Conservation (phyloP, 176 grass and related monocot species). For the Aechmea fasciata region DNA sequence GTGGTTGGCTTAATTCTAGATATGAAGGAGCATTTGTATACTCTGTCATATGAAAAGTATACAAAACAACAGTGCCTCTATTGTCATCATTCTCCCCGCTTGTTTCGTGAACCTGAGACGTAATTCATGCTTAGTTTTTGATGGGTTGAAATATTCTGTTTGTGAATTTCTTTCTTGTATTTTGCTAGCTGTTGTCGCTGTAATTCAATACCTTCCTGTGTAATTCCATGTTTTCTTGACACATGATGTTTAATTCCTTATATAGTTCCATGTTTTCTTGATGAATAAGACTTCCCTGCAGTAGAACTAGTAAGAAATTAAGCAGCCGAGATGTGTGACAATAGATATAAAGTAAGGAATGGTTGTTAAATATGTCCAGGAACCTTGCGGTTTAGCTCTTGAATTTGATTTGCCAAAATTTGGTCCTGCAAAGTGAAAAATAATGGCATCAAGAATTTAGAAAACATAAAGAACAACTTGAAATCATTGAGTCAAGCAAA, state of each 20-base stretch:
- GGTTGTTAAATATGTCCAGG: conserved; percentile 6
- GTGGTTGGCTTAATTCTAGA: conserved; percentile 24
- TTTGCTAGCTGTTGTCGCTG: background rate
- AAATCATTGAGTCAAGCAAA: background rate
- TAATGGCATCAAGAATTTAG: conserved; percentile 15
- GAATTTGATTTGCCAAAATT: conserved; percentile 44
- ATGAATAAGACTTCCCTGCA: conserved; percentile 47
- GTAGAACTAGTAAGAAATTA: conserved; percentile 1
- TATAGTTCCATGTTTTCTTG: conserved; percentile 49
- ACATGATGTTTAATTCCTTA: conserved; percentile 26
- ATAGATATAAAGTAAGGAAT: background rate
- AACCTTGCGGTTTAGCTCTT: conserved; percentile 47
- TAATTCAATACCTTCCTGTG: conserved; percentile 33
- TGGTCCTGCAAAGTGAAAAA: conserved; percentile 34
- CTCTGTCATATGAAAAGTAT: conserved; percentile 29
- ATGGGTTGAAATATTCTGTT: too few species aligned
- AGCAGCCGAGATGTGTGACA: background rate
- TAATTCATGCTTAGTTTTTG: conserved; percentile 20
- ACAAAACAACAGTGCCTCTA: conserved; percentile 25
- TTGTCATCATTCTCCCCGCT: conserved; percentile 14
- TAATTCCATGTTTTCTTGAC: conserved; percentile 40
- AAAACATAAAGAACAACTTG: conserved; percentile 8
- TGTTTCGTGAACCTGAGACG: conserved; percentile 25
- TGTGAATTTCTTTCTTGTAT: conserved; percentile 3
- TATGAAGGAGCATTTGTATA: conserved; percentile 19